Percentiles rank a stretch among this genome's conserved stretches.
Conservation (phyloP, 2,329 filamentous ascomycete species). For the Ploettnerulaceae sp. region DNA sequence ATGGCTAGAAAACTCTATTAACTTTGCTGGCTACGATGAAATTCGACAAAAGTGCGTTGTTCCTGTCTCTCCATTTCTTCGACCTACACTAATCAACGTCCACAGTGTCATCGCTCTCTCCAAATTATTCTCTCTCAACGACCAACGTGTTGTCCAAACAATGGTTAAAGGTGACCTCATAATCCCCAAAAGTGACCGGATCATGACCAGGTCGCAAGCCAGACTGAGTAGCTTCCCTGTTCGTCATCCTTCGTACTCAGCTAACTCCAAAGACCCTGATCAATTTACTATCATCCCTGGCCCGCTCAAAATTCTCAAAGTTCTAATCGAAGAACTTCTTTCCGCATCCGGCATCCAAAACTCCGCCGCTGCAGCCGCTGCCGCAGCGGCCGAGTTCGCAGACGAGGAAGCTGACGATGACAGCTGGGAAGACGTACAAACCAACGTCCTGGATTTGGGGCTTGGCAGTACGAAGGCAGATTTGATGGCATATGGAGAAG, state of each 20-base stretch:
- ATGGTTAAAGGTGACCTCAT: slow-evolving; percentile 91
- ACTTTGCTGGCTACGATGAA: slow-evolving; percentile 96
- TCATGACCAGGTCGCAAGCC: slow-evolving; percentile 90
- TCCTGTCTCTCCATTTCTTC: background rate
- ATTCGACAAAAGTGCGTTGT: slow-evolving; percentile 91
- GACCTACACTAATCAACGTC: slow-evolving; percentile 31
- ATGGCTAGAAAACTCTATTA: slow-evolving; percentile 95
- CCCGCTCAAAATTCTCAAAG: slow-evolving; percentile 91
- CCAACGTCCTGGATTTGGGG: slow-evolving; percentile 71
- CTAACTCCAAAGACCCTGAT: slow-evolving; percentile 62
- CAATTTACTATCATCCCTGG: slow-evolving; percentile 84
- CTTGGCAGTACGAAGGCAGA: slow-evolving; percentile 64
- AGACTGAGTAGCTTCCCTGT: slow-evolving; percentile 59
- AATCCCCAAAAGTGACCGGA: slow-evolving; percentile 69
- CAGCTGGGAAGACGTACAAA: slow-evolving; percentile 79
- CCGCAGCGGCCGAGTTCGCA: slow-evolving; percentile 52
- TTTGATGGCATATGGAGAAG: slow-evolving; percentile 72
- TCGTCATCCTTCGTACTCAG: slow-evolving; percentile 10
- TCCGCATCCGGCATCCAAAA: slow-evolving; percentile 67
- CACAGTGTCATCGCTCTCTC: slow-evolving; percentile 78
- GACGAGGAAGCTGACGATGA: slow-evolving; percentile 70
- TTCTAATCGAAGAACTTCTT: slow-evolving; percentile 85
- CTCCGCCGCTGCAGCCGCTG: slow-evolving; percentile 52
- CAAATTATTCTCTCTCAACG: slow-evolving; percentile 83
- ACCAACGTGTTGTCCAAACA: slow-evolving; percentile 71